These are phyloP conservation scores for Hordeum vulgare DNA, from an alignment of 176 grass and related monocot species.

Conservation along the genomic window MorexV3_pseudomolecules_assembly NC_058520.1:507297426-507297925, in stretches of 20 bases:
- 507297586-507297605: slow-evolving; percentile 87
- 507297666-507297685: slow-evolving; percentile 3
- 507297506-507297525: slow-evolving; percentile 7
- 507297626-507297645: slow-evolving; percentile 29
- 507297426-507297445: slow-evolving; percentile 97
- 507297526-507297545: slow-evolving; percentile 1
- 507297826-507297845: neutral
- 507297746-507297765: neutral
- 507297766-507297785: slow-evolving; percentile 1
- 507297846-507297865: neutral
- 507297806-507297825: neutral
- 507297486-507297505: slow-evolving; percentile 9
- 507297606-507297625: slow-evolving; percentile 90
- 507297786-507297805: neutral
- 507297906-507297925: slow-evolving; percentile 2
- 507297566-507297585: slow-evolving; percentile 80
- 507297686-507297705: slow-evolving; percentile 3
- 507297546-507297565: slow-evolving; percentile 40
- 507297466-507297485: slow-evolving; percentile 73
- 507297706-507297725: neutral
- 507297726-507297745: neutral
- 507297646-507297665: slow-evolving; percentile 1
- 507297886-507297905: neutral
- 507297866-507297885: neutral
- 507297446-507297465: slow-evolving; percentile 69